Conservation (phyloP, 345 rosid species). For the Sonneratia caseolaris region DNA sequence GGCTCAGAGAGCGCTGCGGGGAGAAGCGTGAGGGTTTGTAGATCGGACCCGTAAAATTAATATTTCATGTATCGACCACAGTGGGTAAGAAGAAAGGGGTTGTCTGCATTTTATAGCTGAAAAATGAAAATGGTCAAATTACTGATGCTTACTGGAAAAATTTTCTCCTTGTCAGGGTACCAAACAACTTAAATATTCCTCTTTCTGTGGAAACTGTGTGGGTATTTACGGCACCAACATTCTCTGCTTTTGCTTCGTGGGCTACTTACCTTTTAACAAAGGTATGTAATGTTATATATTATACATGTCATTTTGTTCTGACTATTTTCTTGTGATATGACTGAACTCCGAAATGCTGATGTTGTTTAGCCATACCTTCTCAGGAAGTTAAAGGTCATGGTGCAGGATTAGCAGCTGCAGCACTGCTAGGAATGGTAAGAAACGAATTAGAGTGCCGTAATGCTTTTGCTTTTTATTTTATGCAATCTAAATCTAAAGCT, state of each 20-base stretch:
- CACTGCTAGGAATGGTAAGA: slow-evolving; percentile 91
- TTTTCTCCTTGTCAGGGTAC: slow-evolving; percentile 35
- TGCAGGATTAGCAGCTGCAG: slow-evolving; percentile 94
- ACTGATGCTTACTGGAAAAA: slow-evolving; percentile 1
- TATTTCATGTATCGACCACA: background rate
- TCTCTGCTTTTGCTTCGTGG: slow-evolving; percentile 98
- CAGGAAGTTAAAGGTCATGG: slow-evolving; percentile 93
- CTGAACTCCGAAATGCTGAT: slow-evolving; percentile 6
- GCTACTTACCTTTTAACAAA: slow-evolving; percentile 87
- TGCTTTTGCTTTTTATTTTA: background rate
- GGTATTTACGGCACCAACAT: slow-evolving; percentile 91
- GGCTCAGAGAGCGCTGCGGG: slow-evolving; percentile 35
- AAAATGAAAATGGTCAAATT: background rate
- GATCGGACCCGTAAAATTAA: background rate
- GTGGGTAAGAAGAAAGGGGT: background rate
- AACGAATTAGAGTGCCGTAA: background rate
- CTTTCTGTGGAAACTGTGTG: slow-evolving; percentile 97
- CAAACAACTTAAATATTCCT: slow-evolving; percentile 77
- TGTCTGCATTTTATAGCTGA: background rate
- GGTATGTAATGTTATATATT: slow-evolving; percentile 28
- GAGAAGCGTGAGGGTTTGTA: slow-evolving; percentile 26
- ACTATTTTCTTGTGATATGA: slow-evolving; percentile 3
- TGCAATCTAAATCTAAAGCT: background rate
- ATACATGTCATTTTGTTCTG: background rate
- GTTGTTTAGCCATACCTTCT: slow-evolving; percentile 13